Conservation (phyloP, 495 filamentous ascomycete species). For the Jackrogersella minutella region DNA sequence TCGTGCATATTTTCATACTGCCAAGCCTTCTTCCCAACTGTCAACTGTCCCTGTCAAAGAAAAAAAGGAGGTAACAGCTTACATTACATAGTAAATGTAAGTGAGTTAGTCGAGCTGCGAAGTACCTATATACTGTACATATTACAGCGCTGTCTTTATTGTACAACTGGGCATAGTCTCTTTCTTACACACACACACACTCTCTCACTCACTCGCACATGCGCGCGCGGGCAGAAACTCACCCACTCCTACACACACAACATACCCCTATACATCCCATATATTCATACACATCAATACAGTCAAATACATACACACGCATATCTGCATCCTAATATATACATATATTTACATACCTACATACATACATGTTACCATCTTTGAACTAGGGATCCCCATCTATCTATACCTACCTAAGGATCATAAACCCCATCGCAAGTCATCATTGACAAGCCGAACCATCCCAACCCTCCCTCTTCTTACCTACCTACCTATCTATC, state of each 20-base stretch:
- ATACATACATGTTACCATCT: conserved; percentile 23
- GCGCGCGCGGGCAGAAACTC: background rate
- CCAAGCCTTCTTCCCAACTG: conserved; percentile 37
- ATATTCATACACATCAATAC: conserved; percentile 3
- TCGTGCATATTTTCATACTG: conserved; percentile 42
- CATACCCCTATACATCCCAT: conserved; percentile 8
- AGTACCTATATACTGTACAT: conserved; percentile 2
- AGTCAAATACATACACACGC: background rate
- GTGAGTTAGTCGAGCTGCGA: background rate
- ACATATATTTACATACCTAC: background rate
- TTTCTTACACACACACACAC: background rate
- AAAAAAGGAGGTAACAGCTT: background rate
- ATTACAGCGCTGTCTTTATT: background rate
- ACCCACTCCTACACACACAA: no score
- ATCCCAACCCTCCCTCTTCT: conserved; percentile 36
- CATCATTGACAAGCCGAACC: conserved; percentile 37
- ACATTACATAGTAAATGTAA: background rate
- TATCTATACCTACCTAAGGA: conserved; percentile 18
- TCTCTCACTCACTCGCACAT: background rate
- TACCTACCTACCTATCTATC: conserved; percentile 37
- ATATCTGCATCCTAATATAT: conserved; percentile 8
- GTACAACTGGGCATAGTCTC: background rate
- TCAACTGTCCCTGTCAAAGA: conserved; percentile 38
- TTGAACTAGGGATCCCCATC: conserved; percentile 41
- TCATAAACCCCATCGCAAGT: conserved; percentile 40